Conservation (phyloP, 73 alveolate species). For the Blepharisma japonicum region DNA sequence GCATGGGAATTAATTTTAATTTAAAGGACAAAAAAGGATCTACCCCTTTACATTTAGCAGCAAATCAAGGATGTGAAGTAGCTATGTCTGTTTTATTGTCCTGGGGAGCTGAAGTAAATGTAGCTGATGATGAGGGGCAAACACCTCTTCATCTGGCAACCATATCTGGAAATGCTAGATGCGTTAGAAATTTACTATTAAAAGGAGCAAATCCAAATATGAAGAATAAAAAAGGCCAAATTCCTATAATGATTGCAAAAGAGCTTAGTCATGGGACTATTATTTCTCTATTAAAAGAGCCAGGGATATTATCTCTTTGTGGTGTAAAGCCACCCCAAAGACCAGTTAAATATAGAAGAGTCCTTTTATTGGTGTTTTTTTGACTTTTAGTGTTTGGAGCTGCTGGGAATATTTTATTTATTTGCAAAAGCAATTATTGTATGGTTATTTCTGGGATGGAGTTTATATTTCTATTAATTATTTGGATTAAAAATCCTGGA, state of each 20-base stretch:
- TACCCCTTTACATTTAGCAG: constrained; percentile 91
- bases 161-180: constrained; percentile 45
- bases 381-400: no score
- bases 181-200: constrained; percentile 61
- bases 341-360: background rate
- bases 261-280: constrained; percentile 1
- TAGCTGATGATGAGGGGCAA: constrained; percentile 60
- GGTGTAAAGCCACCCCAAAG: constrained; percentile 15
- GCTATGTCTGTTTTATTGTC: constrained; percentile 75
- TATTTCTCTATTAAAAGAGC: background rate
- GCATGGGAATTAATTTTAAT: background rate
- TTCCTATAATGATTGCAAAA: constrained; percentile 61
- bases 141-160: constrained; percentile 89
- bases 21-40: constrained; percentile 41
- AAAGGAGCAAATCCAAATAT: constrained; percentile 65
- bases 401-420: no score
- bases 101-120: constrained; percentile 74
- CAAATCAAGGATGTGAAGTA: constrained; percentile 69
- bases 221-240: constrained; percentile 50
- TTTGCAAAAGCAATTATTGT: no score
- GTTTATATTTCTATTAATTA: constrained; percentile 31
- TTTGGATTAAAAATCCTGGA: constrained; percentile 58
- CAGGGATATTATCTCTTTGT: background rate
- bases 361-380: background rate
- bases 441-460: background rate